Evolutionary conservation across 2,329 filamentous ascomycete genomes (phyloP), one percentile per base, ranked within the genome.

Genomic region (Phyllosticta citrichinensis): DNA sequence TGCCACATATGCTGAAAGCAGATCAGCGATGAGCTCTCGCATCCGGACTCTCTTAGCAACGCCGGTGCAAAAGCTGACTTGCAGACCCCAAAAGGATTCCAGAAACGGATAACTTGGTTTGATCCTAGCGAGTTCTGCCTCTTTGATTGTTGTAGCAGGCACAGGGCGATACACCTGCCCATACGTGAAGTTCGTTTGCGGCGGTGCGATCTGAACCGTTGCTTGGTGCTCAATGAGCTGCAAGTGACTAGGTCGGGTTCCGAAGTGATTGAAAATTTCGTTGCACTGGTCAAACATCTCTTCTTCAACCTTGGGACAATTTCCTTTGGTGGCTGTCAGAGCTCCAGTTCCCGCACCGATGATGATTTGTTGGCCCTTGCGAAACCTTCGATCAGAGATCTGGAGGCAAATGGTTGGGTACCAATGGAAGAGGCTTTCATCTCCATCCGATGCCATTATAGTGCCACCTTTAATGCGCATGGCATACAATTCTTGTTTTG

Each of bases 51-150:
- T 62, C 20, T 64, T 50, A 10, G 65, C 62, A 59, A 68, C 58
- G 12, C 65, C 62, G 17, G 67, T 68, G 55, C 67, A 68, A 57
- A 63, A 63, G 63, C 66, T 68, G 6, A 68, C 56, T 61, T 68
- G 66, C 22, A 68, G 60, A 8, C 64, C 65, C 57, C 64, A 68
- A 35, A 57, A 27, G 1, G 35, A 51, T 17, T 66, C 40, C 19
- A 65, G 27, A 52, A 58, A 33, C 64, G 8, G 2, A 61, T 6
- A n/a, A 50, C 9, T 17, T 60, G 53, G n/a, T 61, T 56, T 4
- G 62, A 52, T 14, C 60, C 55, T 24, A 54, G 51, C n/a, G 58
- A 17, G 8, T 27, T 52, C 14, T 47, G 11, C 17, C 62, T 27
- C 25, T 63, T 63, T 20, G 61, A 19, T 11, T 58, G 61, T 22